Evolutionary conservation across 192 early-diverging fungal genomes (phyloP), one percentile per base, ranked within the genome.

Genomic region (Rhizoclosmatium sp.): DNA sequence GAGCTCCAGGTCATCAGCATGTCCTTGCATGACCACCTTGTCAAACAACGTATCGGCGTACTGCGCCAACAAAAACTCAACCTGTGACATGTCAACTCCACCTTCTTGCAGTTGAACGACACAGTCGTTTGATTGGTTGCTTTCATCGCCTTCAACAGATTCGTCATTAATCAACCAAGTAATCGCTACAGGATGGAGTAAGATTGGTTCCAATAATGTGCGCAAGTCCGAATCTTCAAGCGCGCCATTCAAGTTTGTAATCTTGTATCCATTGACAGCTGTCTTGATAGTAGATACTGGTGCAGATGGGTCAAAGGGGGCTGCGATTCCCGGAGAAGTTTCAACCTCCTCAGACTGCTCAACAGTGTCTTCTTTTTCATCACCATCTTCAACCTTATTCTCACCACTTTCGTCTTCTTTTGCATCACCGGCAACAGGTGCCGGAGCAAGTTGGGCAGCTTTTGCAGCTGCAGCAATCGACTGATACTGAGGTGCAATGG

Each of bases 401-500:
- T 31, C 31, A 40, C 48, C 70, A 41, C 16, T 40, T 5, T 54
- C 69, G 40, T n/a, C 31, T 4, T 5, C 12, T 31, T 56, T 49
- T 10, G 5, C 4, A 4, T 10, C 47, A 42, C 23, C 23, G 7
- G 5, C 41, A 9, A 21, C 9, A 9, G 9, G 14, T 9, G 66
- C 39, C 10, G 14, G 14, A 10, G n/a, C 39, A 40, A 5, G 14
- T 46, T 9, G n/a, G 9, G 19, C 10, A 40, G 66, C 42, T 12
- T 16, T 19, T 5, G 44, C 4, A 16, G 23, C 21, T n/a, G 12
- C 45, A 16, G 40, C 23, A 21, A 68, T 68, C 14, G 66, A 1
- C 21, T 68, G 66, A 75, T 75, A 75, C 16, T 62, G 21, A 5
- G 61, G 58, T 19, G 72, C 72, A 75, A 75, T 44, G 5, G 59